phyloP scores from a whole-genome alignment of 129 eudicot genomes.

The Pulicaria dysenterica region DNA sequence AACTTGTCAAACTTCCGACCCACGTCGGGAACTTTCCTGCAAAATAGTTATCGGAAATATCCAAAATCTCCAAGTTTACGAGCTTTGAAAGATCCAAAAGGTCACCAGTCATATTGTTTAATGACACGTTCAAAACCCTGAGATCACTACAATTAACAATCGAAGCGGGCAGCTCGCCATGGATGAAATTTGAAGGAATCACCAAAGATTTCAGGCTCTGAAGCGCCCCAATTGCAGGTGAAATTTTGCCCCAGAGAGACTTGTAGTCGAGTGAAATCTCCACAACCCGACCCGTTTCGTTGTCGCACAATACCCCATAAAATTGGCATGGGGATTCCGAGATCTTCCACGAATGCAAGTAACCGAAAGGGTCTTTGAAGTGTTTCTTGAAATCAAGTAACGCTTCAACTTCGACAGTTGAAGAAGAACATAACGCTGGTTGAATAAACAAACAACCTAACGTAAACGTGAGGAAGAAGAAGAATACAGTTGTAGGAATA shows the following conservation, averaged over 20 bases:
- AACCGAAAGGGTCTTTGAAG: constrained; percentile 62
- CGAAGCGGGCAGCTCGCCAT: constrained; percentile 61
- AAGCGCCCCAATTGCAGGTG: constrained; percentile 58
- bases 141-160: constrained; percentile 55
- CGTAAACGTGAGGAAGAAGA: constrained; percentile 17
- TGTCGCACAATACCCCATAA: constrained; percentile 67
- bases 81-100: constrained; percentile 72
- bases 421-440: constrained; percentile 29
- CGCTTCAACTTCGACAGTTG: constrained; percentile 50
- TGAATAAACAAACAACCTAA: constrained; percentile 12
- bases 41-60: constrained; percentile 63
- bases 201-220: constrained; percentile 52
- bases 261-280: constrained; percentile 62
- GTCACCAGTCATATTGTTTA: constrained; percentile 62
- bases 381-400: constrained; percentile 68
- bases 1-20: constrained; percentile 57
- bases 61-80: constrained; percentile 54
- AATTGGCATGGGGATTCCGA: constrained; percentile 66
- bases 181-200: constrained; percentile 52
- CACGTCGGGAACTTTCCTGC: constrained; percentile 70
- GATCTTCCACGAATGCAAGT: constrained; percentile 67
- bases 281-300: constrained; percentile 52
- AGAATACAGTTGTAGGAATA: constrained; percentile 31
- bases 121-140: constrained; percentile 62
- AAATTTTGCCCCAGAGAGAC: constrained; percentile 62